Conservation (phyloP, 169 alveolate genomes). For the Eimeria tenella region DNA sequence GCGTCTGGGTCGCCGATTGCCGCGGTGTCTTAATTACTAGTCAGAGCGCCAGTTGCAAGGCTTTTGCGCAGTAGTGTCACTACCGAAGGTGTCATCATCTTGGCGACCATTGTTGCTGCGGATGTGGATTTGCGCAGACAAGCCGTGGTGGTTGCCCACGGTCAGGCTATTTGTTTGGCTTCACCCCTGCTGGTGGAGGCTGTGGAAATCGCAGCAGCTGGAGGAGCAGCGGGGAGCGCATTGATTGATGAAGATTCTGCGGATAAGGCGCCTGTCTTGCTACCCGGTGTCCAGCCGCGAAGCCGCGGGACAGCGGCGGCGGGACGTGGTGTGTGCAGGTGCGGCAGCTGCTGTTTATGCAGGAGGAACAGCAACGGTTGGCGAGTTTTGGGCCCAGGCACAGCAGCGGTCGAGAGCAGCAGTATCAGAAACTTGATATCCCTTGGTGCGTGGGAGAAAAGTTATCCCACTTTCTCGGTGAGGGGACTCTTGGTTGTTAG, state of each 20-base stretch:
- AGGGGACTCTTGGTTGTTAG: constrained; percentile 1
- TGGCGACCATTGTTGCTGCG: background rate
- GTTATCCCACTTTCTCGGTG: background rate
- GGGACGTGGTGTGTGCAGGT: background rate
- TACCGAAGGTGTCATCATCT: background rate
- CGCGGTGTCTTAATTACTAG: too few species aligned
- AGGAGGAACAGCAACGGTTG: background rate
- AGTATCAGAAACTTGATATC: background rate
- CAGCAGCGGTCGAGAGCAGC: background rate
- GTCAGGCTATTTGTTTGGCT: background rate
- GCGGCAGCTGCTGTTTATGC: background rate
- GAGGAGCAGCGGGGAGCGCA: background rate
- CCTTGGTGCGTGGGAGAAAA: background rate
- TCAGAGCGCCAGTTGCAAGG: too few species aligned
- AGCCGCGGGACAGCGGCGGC: background rate
- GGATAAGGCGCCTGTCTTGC: background rate
- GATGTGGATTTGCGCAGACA: background rate
- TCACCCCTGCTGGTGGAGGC: background rate
- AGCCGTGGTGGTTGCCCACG: background rate
- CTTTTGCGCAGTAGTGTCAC: background rate
- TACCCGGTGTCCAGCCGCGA: background rate
- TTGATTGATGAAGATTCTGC: background rate
- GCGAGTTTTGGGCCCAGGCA: background rate
- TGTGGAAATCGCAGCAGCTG: background rate
- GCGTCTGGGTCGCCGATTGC: too few species aligned